A percentile compares a stretch with the other conserved stretches of the same genome.
phyloP scores from a whole-genome alignment of 1,284 basidiomycete species.

The Ustilago esculenta region DNA sequence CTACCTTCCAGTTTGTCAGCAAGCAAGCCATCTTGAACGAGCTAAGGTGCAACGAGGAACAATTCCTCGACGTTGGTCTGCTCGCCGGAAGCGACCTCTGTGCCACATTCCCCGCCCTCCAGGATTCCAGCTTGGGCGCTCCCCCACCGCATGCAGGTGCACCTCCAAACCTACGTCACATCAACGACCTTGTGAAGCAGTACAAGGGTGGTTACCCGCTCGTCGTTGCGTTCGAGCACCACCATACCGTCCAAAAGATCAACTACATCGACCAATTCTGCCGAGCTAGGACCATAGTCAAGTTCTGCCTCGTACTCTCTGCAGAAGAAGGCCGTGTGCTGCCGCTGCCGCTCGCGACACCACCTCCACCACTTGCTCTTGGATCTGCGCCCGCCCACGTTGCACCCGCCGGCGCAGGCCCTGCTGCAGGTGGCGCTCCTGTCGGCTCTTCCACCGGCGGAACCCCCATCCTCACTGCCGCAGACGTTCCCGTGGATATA shows the following conservation, averaged over 20 bases:
- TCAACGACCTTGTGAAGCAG: slow-evolving; percentile 68
- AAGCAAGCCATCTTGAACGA: slow-evolving; percentile 82
- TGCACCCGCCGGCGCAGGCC: slow-evolving; percentile 57
- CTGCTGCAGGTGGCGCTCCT: slow-evolving; percentile 71
- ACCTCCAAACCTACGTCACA: slow-evolving; percentile 57
- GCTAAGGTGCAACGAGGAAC: slow-evolving; percentile 81
- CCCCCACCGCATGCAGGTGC: slow-evolving; percentile 37
- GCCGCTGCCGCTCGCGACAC: slow-evolving; percentile 84
- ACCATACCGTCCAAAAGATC: slow-evolving; percentile 78
- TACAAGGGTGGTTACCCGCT: slow-evolving; percentile 59
- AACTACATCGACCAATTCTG: slow-evolving; percentile 88
- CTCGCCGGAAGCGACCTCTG: slow-evolving; percentile 89
- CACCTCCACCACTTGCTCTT: slow-evolving; percentile 65
- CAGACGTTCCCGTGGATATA: slow-evolving; percentile 88
- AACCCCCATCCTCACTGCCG: slow-evolving; percentile 75
- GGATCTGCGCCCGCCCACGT: slow-evolving; percentile 9
- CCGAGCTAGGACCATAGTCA: slow-evolving; percentile 89
- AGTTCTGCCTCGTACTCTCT: slow-evolving; percentile 87
- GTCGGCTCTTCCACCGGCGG: slow-evolving; percentile 70
- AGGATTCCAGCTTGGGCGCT: slow-evolving; percentile 71
- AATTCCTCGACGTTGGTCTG: slow-evolving; percentile 93
- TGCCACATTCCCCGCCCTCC: slow-evolving; percentile 77
- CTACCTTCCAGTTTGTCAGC: slow-evolving; percentile 80
- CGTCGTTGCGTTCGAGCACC: slow-evolving; percentile 55
- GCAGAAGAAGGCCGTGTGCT: slow-evolving; percentile 85